phyloP scores from a whole-genome alignment of 768 basidiomycete species.

The Pleurotus djamor region DNA sequence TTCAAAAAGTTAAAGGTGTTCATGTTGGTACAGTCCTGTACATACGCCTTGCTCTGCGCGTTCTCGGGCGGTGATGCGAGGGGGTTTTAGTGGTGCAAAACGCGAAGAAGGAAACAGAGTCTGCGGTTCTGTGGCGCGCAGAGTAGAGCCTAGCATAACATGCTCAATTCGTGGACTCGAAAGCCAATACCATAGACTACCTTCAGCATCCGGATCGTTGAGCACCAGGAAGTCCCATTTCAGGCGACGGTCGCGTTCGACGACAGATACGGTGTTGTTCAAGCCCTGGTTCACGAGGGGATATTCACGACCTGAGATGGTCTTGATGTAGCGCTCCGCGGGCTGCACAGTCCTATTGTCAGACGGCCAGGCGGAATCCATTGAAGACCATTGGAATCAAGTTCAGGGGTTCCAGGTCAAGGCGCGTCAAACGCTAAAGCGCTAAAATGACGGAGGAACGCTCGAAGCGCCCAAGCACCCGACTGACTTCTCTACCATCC shows the following conservation, averaged over 20 bases:
- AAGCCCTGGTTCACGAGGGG: conserved; percentile 58
- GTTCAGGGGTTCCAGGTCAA: conserved; percentile 1
- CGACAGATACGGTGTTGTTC: conserved; percentile 54
- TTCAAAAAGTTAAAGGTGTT: conserved; percentile 1
- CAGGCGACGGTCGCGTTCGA: conserved; percentile 37
- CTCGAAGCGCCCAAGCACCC: too few species aligned
- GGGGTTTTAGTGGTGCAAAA: conserved; percentile 24
- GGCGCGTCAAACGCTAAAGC: not conserved
- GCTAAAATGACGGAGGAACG: not conserved
- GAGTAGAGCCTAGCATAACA: not conserved
- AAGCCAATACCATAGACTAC: too few species aligned
- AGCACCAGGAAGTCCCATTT: conserved; percentile 50
- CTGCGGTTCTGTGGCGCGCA: conserved; percentile 25
- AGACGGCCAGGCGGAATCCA: conserved; percentile 78
- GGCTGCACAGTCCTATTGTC: conserved; percentile 33
- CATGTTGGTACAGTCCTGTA: not conserved
- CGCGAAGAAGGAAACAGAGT: conserved; percentile 62
- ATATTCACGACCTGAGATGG: conserved; percentile 35
- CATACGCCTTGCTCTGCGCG: conserved; percentile 69
- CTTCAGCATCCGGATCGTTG: conserved; percentile 4
- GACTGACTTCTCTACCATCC: not conserved
- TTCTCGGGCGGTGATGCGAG: conserved; percentile 35
- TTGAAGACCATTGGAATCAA: conserved; percentile 21
- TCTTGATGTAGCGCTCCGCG: conserved; percentile 14
- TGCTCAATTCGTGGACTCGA: not conserved